Evolutionary conservation across 2,329 filamentous ascomycete species (phyloP), one percentile per base, ranked within the genome.

Genomic region (Exophiala bonariae): DNA sequence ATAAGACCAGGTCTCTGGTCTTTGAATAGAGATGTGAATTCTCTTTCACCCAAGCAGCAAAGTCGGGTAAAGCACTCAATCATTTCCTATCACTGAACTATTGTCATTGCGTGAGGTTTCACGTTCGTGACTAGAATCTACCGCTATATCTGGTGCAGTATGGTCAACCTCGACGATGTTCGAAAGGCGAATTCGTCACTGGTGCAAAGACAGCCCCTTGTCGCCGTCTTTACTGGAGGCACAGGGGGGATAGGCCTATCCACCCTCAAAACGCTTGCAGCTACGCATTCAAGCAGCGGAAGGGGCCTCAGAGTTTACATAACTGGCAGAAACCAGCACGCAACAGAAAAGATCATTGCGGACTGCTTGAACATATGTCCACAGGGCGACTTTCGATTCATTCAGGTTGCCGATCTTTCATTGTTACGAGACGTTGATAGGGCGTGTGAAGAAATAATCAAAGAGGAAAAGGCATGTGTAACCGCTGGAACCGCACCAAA

Each of bases 371-470:
- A 54, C 11, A 43, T 75, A 13, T 78, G 77, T 45, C 66, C 74
- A 1, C 63, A 69, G 10, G 74, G 71, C 5, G 58, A 66, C 7
- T 74, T 71, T 48, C 65, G 58, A n/a, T 79, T 78, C 58, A 59
- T 77, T 14, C 56, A 65, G 32, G 64, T 64, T n/a, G 36, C 13
- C 17, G 74, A 80, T 50, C 63, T 75, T 3, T 68, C 69, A 22
- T 62, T 78, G 30, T 56, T 80, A n/a, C 61, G 59, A 13, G 70
- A 68, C 18, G 75, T 79, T 2, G 76, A 80, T 53, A 61, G 68
- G 5, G 68, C 73, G 2, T 80, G 76, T 59, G 62, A 65, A 5
- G 69, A 79, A 41, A 77, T 84, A 47, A 66, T 64, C 49, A 58
- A 62, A 22, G 74, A 72, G 50, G 79, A 82, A 58, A 62, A 65